Base-by-base conservation (phyloP, 2,329 filamentous ascomycete genomes). In the Raffaelea arxii region DNA sequence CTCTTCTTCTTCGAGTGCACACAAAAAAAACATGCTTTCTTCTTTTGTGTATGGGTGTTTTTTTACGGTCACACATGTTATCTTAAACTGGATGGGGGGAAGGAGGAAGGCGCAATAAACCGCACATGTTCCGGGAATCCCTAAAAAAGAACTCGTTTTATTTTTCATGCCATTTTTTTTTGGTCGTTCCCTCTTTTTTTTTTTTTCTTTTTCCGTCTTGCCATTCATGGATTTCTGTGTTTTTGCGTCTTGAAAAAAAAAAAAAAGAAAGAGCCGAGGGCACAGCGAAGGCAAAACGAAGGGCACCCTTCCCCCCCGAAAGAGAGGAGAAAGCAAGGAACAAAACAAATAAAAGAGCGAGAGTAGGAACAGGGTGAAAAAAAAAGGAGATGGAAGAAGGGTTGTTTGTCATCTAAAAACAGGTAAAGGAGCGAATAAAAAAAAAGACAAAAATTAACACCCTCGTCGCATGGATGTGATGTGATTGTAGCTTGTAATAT, bases 91-190 rank as follows among this genome's bases (percentile, higher is more conserved):
- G 46, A 48, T n/a, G 56, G 53, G 55, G 41, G 52, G 53, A 49
- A 56, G 60, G 57, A 55, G 48, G 51, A 25, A 41, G 7, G 19
- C 11, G 19, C 7, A 10, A 38, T 10, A 32, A 32, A 32, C 27
- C 9, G 27, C 27, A 32, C 9, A 16, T 9, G 27, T 10, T 16
- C 10, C 9, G 16, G 16, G 10, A 16, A 32, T 9, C 16, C 10
- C 10, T 10, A 55, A 53, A 55, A 56, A 55, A 58, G 54, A 56
- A 55, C 52, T 37, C 47, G 54, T 51, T 38, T 19, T 38, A 12
- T 38, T 19, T 38, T 19, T 38, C 18, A 12, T 18, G 7, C 18
- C 36, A 9, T 38, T 19, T 38, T 7, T 19, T 19, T 12, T 38
- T 38, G 11, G 11, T 19, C 19, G 7, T 38, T 38, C 11, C 18